Base-by-base conservation (phyloP, 2,329 filamentous ascomycete genomes). In the Aspergillus awamori region DNA sequence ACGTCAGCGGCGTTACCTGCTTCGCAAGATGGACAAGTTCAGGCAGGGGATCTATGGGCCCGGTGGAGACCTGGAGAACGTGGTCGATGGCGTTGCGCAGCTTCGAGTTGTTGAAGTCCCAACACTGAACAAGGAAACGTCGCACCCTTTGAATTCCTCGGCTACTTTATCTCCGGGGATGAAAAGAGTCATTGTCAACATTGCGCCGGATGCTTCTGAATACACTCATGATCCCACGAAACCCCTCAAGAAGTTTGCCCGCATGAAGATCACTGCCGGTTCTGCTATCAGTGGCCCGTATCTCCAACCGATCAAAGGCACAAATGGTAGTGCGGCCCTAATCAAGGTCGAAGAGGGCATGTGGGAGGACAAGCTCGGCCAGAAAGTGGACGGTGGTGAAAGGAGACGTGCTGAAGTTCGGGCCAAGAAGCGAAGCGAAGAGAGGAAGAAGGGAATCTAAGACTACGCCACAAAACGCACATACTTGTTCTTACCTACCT, bases 351-450 rank as follows among this genome's bases (percentile, higher is more conserved):
- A 88, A 59, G 93, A 97, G 76, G 93, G 94, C 8, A 89, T 98
- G 82, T 98, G 94, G 95, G 94, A 98, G 81, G 84, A 93, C 71
- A 89, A 85, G 74, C 85, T 89, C 70, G 94, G 95, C 28, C 87
- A 87, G 72, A 98, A 98, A 88, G 89, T 99, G 67, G 93, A 98
- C 78, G 95, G 95, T 73, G 95, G 95, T 83, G 95, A 99, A 83
- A 88, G 95, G 76, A 87, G 95, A 78, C 88, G 86, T 76, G 91
- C 90, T 15, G 89, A 96, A 80, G 88, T 97, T 56, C 85, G 91
- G 70, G 92, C 93, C 70, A 97, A 96, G 88, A 89, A 87, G 80
- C 86, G 89, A 66, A 87, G 90, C 55, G 88, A 88, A 38, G 91
- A 93, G 80, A 88, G 91, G 67, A 91, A 89, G 77, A 92, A 91